These are phyloP conservation scores for Tubosaeta sp. DNA, from an alignment of 768 basidiomycete species.

Conservation along the genomic window DNA sequence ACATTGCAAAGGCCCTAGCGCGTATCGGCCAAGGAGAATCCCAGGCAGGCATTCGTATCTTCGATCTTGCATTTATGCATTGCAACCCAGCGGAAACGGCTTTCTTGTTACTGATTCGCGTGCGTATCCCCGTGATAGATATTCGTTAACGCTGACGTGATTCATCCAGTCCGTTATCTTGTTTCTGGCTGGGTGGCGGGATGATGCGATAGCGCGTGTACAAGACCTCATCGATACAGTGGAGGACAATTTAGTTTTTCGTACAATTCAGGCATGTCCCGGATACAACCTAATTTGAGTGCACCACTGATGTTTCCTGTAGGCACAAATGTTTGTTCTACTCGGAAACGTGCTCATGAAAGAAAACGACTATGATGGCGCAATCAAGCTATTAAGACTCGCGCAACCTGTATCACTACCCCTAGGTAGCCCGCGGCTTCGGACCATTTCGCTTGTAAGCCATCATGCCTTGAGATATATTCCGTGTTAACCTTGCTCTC, in stretches of 20 bases:
- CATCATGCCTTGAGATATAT: not conserved
- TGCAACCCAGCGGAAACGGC: constrained; percentile 4
- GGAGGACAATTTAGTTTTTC: constrained; percentile 7
- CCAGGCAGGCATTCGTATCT: constrained; percentile 6
- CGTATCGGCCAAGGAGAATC: constrained; percentile 11
- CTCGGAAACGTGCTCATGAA: constrained; percentile 6
- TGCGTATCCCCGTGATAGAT: not conserved
- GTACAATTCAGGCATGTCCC: constrained; percentile 7
- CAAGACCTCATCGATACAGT: constrained; percentile 9
- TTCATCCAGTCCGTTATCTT: constrained; percentile 8
- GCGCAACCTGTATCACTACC: not conserved
- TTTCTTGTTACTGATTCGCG: constrained; percentile 13
- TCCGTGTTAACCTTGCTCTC: not conserved
- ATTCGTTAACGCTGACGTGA: not conserved
- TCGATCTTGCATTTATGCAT: constrained; percentile 14
- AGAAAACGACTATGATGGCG: constrained; percentile 8
- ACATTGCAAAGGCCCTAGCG: constrained; percentile 14
- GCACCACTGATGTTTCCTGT: not conserved
- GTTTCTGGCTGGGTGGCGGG: constrained; percentile 7
- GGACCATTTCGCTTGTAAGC: constrained; percentile 13
- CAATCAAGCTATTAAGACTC: constrained; percentile 9
- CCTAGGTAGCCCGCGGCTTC: not conserved
- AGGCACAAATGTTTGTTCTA: constrained; percentile 15
- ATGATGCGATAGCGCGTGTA: constrained; percentile 12
- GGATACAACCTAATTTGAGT: not conserved